Percentiles rank a stretch among this genome's conserved stretches.
Conservation (phyloP, 331 rosid genomes). For the Dryas integrifolia region DNA sequence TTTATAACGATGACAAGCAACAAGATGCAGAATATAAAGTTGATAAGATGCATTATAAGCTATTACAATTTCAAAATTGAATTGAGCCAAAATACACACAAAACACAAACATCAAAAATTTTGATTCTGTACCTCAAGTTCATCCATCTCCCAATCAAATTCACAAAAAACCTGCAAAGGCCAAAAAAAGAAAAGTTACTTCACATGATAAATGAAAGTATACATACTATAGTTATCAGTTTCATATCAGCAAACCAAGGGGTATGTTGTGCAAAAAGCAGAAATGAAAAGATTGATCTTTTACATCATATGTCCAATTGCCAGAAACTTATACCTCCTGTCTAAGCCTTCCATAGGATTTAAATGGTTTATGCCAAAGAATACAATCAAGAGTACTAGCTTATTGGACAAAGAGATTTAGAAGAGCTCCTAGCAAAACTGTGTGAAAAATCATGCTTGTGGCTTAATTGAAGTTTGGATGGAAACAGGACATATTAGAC, state of each 20-base stretch:
- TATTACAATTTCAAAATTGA: slow-evolving; percentile 3
- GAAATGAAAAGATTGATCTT: not conserved
- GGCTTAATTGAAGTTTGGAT: not conserved
- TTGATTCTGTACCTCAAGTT: slow-evolving; percentile 60
- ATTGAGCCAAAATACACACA: slow-evolving; percentile 14
- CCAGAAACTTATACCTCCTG: not conserved
- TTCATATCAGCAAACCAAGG: slow-evolving; percentile 1
- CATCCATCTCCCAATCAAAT: slow-evolving; percentile 94
- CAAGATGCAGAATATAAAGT: not conserved
- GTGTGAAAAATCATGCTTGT: not conserved
- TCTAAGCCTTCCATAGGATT: not conserved
- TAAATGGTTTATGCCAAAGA: not conserved
- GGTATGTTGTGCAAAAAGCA: not conserved
- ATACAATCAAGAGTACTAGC: not conserved
- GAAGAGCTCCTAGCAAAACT: not conserved
- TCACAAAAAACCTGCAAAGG: slow-evolving; percentile 68
- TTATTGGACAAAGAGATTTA: not conserved
- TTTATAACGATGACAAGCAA: not conserved
- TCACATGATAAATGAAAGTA: slow-evolving; percentile 4
- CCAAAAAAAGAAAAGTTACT: slow-evolving; percentile 20
- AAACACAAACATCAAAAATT: slow-evolving; percentile 19
- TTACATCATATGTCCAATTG: not conserved
- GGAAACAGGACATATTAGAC: not conserved
- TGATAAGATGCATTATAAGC: not conserved
- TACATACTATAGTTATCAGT: slow-evolving; percentile 9